Evolutionary conservation across 2,329 filamentous ascomycete species (phyloP).

Genomic region (Sporothrix phasma): DNA sequence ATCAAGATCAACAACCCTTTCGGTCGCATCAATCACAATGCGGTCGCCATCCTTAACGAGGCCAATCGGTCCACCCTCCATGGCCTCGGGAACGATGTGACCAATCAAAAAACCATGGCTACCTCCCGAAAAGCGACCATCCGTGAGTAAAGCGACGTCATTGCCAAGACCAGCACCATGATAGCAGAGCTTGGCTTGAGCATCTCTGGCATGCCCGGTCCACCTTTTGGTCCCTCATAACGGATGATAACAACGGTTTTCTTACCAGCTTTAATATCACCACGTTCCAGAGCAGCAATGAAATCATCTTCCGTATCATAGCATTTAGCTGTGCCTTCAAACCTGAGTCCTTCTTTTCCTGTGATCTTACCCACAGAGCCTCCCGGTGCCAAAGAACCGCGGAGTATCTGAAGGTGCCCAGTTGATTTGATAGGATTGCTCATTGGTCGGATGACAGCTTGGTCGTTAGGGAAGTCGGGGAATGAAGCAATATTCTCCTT

Average conservation of each 20-base stretch:
- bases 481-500: constrained; percentile 74
- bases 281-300: constrained; percentile 64
- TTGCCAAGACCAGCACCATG: constrained; percentile 76
- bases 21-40: constrained; percentile 74
- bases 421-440: constrained; percentile 77
- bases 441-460: constrained; percentile 72
- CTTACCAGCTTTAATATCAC: constrained; percentile 72
- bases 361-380: constrained; percentile 91
- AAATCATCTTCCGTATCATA: constrained; percentile 79
- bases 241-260: constrained; percentile 86
- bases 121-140: constrained; percentile 69
- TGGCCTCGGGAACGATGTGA: constrained; percentile 79
- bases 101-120: constrained; percentile 82
- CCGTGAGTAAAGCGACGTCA: constrained; percentile 64
- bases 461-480: constrained; percentile 63
- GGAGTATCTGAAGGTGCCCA: constrained; percentile 81
- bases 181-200: constrained; percentile 86
- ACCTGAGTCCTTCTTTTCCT: constrained; percentile 79
- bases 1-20: constrained; percentile 56
- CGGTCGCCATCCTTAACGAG: constrained; percentile 72
- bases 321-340: constrained; percentile 70
- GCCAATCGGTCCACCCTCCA: constrained; percentile 75
- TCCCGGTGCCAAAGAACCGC: constrained; percentile 73
- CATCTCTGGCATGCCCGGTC: constrained; percentile 92
- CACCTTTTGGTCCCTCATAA: constrained; percentile 88